Evolutionary conservation across 78 protist species (phyloP).

Genomic region (Ministeria vibrans): DNA sequence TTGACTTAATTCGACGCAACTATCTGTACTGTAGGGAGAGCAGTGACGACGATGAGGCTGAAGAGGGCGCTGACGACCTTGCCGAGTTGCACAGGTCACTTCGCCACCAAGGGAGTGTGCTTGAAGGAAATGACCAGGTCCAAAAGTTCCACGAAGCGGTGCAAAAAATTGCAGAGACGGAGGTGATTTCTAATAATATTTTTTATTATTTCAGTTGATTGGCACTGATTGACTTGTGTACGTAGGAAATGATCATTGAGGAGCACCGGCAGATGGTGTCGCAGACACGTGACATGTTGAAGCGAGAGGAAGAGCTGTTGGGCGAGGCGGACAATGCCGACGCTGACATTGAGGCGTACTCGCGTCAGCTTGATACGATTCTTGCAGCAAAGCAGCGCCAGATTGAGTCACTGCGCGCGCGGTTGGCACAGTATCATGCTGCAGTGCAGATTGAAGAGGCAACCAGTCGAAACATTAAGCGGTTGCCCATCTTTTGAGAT

Average conservation of each 20-base stretch:
- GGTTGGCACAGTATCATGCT: not conserved
- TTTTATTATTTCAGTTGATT: not conserved
- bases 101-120: not conserved
- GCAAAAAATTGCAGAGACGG: not conserved
- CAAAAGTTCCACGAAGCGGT: not conserved
- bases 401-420: not conserved
- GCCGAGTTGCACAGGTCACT: not conserved
- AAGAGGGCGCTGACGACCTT: not conserved
- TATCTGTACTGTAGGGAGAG: not conserved
- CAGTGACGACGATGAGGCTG: not conserved
- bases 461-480: not conserved
- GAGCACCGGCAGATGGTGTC: not conserved
- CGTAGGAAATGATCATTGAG: not conserved
- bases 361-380: not conserved
- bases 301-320: not conserved
- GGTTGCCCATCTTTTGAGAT: conserved; percentile 1
- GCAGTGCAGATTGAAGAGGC: not conserved
- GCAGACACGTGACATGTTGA: not conserved
- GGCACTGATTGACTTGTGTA: not conserved
- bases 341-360: not conserved
- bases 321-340: not conserved
- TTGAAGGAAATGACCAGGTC: not conserved
- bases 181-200: not conserved
- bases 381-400: not conserved
- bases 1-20: not conserved